These are phyloP conservation scores for Canariomyces notabilis DNA, from an alignment of 2,329 filamentous ascomycete species.

Conservation along the genomic window DNA sequence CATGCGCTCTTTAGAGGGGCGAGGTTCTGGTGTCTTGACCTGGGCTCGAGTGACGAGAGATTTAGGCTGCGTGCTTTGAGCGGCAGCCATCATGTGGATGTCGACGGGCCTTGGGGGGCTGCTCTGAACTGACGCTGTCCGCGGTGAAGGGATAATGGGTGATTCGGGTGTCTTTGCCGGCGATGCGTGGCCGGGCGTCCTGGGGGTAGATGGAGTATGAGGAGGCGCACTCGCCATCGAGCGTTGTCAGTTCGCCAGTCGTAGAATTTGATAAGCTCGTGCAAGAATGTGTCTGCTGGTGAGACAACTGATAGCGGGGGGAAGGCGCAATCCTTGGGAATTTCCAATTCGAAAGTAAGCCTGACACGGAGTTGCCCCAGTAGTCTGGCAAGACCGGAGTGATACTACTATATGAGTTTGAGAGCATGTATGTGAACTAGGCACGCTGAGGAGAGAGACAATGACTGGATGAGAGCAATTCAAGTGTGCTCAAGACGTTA, in stretches of 20 bases:
- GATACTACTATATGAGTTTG: too few species aligned
- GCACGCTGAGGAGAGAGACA: too few species aligned
- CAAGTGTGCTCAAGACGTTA: too few species aligned
- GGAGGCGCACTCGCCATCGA: constrained; percentile 20
- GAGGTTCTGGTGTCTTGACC: constrained; percentile 27
- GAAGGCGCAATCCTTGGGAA: too few species aligned
- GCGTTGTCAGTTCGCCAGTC: not conserved
- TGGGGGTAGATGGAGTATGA: constrained; percentile 12
- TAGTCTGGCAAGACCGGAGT: too few species aligned
- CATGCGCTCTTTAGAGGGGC: constrained; percentile 22
- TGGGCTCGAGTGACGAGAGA: constrained; percentile 17
- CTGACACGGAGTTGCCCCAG: too few species aligned
- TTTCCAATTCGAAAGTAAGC: too few species aligned
- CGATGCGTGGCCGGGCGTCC: constrained; percentile 11
- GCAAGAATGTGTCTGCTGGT: not conserved
- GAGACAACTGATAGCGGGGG: too few species aligned
- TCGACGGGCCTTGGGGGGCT: constrained; percentile 7
- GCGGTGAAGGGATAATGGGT: constrained; percentile 15
- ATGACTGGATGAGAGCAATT: too few species aligned
- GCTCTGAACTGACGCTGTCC: constrained; percentile 7
- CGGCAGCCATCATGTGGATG: constrained; percentile 17
- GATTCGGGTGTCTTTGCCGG: constrained; percentile 18
- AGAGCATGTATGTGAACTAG: too few species aligned
- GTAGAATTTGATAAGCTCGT: not conserved
- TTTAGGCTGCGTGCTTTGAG: constrained; percentile 9